Evolutionary conservation across 192 early-diverging fungal genomes (phyloP).

Genomic region (Entomortierella lignicola): DNA sequence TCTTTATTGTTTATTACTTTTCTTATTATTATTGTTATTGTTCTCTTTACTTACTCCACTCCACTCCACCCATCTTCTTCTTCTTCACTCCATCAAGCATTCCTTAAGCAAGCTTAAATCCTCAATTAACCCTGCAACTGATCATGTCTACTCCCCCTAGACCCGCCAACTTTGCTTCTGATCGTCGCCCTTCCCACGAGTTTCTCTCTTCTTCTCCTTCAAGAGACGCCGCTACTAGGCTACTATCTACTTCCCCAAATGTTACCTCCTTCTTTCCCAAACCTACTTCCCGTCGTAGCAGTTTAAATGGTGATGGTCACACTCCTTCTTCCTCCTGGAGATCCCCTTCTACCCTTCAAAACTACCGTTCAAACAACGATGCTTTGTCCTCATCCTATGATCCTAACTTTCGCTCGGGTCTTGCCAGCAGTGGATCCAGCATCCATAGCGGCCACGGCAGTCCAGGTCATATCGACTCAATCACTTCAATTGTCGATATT

Average conservation of each 20-base stretch:
- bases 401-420: conserved; percentile 15
- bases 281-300: conserved; percentile 37
- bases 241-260: conserved; percentile 44
- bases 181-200: conserved; percentile 24
- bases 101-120: too few relatives aligned
- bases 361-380: conserved; percentile 29
- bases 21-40: not conserved
- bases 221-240: conserved; percentile 32
- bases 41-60: not conserved
- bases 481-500: conserved; percentile 55
- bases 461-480: conserved; percentile 13
- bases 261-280: conserved; percentile 29
- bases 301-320: conserved; percentile 11
- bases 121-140: too few relatives aligned
- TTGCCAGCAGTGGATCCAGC: conserved; percentile 45
- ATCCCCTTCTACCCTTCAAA: conserved; percentile 52
- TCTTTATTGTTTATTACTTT: not conserved
- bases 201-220: conserved; percentile 42
- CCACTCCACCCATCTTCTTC: not conserved
- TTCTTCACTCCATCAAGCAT: not conserved
- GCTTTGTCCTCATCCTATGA: not conserved
- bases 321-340: conserved; percentile 47
- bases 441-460: conserved; percentile 27
- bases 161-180: conserved; percentile 8
- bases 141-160: conserved; percentile 30